Percentiles rank a stretch among this genome's conserved stretches.
These are phyloP conservation scores for Blastobotrys arbuscula DNA, from an alignment of 1,139 yeast species.

Conservation along the genomic window DNA sequence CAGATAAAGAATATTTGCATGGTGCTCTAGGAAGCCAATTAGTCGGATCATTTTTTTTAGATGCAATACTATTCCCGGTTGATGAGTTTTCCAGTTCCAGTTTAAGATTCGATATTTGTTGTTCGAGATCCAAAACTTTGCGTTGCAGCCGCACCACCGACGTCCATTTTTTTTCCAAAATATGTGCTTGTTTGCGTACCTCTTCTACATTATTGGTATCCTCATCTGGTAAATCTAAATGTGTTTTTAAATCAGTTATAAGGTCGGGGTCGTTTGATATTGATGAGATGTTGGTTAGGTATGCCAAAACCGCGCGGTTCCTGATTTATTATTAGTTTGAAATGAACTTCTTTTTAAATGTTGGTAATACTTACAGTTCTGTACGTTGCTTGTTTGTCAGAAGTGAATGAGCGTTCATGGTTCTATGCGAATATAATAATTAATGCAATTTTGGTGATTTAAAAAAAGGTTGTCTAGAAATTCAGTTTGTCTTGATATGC, in stretches of 20 bases:
- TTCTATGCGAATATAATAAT: neutral
- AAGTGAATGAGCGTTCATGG: slow-evolving; percentile 12
- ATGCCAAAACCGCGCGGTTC: slow-evolving; percentile 31
- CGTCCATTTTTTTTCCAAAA: slow-evolving; percentile 84
- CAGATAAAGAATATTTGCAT: slow-evolving; percentile 42
- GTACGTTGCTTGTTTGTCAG: slow-evolving; percentile 20
- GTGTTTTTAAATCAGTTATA: neutral
- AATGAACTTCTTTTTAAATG: neutral
- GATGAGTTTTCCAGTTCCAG: slow-evolving; percentile 39
- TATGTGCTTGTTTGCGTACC: slow-evolving; percentile 18
- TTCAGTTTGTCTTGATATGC: too few species aligned
- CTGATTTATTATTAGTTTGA: slow-evolving; percentile 9
- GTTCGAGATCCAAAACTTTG: slow-evolving; percentile 53
- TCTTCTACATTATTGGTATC: slow-evolving; percentile 8
- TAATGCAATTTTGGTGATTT: neutral
- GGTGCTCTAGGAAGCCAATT: slow-evolving; percentile 70
- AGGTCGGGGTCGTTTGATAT: neutral
- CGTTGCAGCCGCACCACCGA: slow-evolving; percentile 78
- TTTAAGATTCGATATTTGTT: slow-evolving; percentile 41
- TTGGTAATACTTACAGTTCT: slow-evolving; percentile 14
- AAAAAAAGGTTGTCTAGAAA: too few species aligned
- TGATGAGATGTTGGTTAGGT: slow-evolving; percentile 24
- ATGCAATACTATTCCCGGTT: slow-evolving; percentile 5
- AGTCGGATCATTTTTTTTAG: slow-evolving; percentile 32
- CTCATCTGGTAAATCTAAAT: neutral